A percentile compares a stretch with the other conserved stretches of the same genome.
Conservation (phyloP, 352 stramenopile species). For the Phytophthora constricta region DNA sequence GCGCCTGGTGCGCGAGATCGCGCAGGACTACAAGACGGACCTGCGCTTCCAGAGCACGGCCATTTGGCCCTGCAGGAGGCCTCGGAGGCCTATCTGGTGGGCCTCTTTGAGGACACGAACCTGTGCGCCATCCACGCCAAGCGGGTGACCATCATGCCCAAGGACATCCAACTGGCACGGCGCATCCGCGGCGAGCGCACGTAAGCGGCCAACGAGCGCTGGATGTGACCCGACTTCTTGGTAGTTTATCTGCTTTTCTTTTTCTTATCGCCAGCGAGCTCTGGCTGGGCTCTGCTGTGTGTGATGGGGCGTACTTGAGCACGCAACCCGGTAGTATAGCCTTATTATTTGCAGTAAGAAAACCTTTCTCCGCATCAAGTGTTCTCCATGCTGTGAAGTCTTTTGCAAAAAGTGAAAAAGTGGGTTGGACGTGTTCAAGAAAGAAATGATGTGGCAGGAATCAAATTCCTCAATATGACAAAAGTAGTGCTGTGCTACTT, state of each 20-base stretch:
- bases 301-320: constrained; percentile 44
- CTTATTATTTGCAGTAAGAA: constrained; percentile 58
- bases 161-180: constrained; percentile 95
- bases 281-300: constrained; percentile 42
- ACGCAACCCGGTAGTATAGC: constrained; percentile 47
- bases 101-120: constrained; percentile 96
- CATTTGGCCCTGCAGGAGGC: constrained; percentile 93
- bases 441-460: too few relatives aligned
- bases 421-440: too few relatives aligned
- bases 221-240: too few relatives aligned
- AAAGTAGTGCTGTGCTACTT: too few relatives aligned
- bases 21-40: constrained; percentile 97
- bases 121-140: constrained; percentile 96
- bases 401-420: too few relatives aligned
- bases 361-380: constrained; percentile 25
- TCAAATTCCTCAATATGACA: too few relatives aligned
- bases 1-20: constrained; percentile 95
- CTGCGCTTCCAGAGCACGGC: constrained; percentile 96
- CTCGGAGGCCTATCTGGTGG: constrained; percentile 94
- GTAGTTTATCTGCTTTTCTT: constrained; percentile 11
- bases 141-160: constrained; percentile 97
- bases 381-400: too few relatives aligned
- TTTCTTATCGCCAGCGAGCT: constrained; percentile 44
- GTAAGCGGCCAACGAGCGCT: constrained; percentile 37
- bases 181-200: constrained; percentile 92